These are phyloP conservation scores for Fimicolochytrium jonesii DNA, from an alignment of 192 early-diverging fungal species.

Conservation along the genomic window DNA sequence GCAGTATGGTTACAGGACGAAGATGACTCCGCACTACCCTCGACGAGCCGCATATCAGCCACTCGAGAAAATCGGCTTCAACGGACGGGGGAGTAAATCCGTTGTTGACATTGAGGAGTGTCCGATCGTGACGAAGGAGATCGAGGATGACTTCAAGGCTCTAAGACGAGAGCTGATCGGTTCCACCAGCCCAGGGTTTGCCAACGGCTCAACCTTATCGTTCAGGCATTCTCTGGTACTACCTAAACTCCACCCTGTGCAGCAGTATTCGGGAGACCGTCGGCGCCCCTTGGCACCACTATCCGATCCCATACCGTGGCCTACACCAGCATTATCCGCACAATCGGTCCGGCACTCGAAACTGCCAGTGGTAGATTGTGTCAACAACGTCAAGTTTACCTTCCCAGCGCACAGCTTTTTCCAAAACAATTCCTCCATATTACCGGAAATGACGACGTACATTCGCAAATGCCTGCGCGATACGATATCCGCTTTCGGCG, in stretches of 20 bases:
- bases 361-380: constrained; percentile 15
- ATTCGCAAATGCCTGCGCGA: constrained; percentile 57
- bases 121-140: constrained; percentile 56
- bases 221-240: constrained; percentile 7
- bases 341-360: too few species aligned
- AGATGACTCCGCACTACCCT: constrained; percentile 61
- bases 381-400: constrained; percentile 47
- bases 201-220: neutral
- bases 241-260: neutral
- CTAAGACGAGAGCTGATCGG: neutral
- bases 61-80: constrained; percentile 59
- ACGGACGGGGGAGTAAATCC: constrained; percentile 45
- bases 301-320: constrained; percentile 20
- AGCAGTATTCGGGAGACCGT: neutral
- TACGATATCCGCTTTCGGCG: neutral
- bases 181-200: neutral
- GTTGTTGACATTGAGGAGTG: constrained; percentile 67
- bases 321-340: too few species aligned
- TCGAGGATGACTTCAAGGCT: constrained; percentile 41
- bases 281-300: neutral
- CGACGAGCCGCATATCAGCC: neutral
- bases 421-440: constrained; percentile 65
- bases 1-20: constrained; percentile 58
- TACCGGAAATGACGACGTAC: constrained; percentile 58
- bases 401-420: constrained; percentile 65